Conservation (phyloP, 2,329 filamentous ascomycete species). For the Aspergillus chevalieri region DNA sequence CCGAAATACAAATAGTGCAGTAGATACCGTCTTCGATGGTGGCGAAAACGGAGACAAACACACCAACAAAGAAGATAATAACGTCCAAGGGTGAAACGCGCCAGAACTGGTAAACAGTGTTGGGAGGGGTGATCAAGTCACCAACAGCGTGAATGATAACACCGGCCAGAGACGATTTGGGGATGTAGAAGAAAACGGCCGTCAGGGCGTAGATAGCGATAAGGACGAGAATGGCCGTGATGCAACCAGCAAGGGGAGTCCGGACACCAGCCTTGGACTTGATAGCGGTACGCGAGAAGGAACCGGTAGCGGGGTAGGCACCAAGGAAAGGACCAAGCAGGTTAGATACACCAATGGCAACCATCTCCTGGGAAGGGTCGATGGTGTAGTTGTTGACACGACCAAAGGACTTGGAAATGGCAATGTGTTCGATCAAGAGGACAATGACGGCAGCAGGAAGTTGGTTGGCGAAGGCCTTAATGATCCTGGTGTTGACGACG, state of each 20-base stretch:
- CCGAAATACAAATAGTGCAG: constrained; percentile 70
- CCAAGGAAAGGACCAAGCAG: constrained; percentile 87
- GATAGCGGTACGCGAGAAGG: constrained; percentile 93
- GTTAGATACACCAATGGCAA: constrained; percentile 88
- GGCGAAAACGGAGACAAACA: constrained; percentile 81
- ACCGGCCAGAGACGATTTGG: constrained; percentile 69
- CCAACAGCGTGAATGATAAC: constrained; percentile 96
- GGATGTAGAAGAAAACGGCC: constrained; percentile 89
- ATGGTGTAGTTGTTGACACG: constrained; percentile 95
- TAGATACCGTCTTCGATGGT: constrained; percentile 92
- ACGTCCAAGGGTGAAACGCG: constrained; percentile 84
- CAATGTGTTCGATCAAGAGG: constrained; percentile 93
- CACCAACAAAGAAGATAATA: constrained; percentile 86
- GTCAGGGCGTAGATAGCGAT: constrained; percentile 85
- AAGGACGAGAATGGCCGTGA: constrained; percentile 79
- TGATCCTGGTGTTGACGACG: constrained; percentile 57
- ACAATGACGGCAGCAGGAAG: constrained; percentile 86
- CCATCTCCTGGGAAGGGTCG: constrained; percentile 89
- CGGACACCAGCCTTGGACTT: constrained; percentile 94
- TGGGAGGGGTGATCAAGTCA: constrained; percentile 84
- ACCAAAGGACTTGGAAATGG: constrained; percentile 94
- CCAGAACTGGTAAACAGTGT: constrained; percentile 94
- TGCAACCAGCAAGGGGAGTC: constrained; percentile 82
- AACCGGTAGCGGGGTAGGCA: constrained; percentile 86
- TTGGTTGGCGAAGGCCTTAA: constrained; percentile 63